These are phyloP conservation scores for Sordaria brevicollis DNA, from an alignment of 495 filamentous ascomycete genomes.

Conservation along the genomic window DNA sequence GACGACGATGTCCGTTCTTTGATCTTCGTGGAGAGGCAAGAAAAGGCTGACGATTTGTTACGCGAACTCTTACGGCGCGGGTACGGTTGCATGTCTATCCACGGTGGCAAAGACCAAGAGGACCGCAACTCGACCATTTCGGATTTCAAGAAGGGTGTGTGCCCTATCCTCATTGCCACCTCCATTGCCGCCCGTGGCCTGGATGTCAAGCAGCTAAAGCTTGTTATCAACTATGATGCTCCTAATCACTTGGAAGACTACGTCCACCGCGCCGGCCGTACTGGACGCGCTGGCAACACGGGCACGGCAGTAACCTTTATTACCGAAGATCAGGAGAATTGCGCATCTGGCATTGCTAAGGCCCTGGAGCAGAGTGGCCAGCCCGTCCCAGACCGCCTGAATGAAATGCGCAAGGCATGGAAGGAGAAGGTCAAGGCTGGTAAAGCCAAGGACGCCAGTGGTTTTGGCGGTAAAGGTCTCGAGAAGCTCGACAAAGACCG, in stretches of 20 bases:
- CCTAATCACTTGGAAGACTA: slow-evolving; percentile 98
- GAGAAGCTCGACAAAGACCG: slow-evolving; percentile 86
- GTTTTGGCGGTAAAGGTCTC: slow-evolving; percentile 91
- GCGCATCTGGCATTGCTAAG: slow-evolving; percentile 80
- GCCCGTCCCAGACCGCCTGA: slow-evolving; percentile 57
- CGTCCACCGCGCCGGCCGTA: slow-evolving; percentile 90
- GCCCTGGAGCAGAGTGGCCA: slow-evolving; percentile 88
- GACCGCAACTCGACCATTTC: slow-evolving; percentile 90
- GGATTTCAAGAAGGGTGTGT: slow-evolving; percentile 87
- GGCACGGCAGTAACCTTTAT: slow-evolving; percentile 94
- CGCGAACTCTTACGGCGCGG: slow-evolving; percentile 76
- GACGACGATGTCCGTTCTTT: slow-evolving; percentile 84
- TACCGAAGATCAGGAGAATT: slow-evolving; percentile 83
- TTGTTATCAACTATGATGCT: slow-evolving; percentile 95
- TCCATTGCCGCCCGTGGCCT: slow-evolving; percentile 92
- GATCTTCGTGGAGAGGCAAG: slow-evolving; percentile 92
- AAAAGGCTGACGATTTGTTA: slow-evolving; percentile 79
- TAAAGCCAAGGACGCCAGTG: slow-evolving; percentile 77
- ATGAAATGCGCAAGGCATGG: slow-evolving; percentile 54
- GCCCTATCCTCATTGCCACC: slow-evolving; percentile 86
- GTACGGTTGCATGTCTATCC: slow-evolving; percentile 92
- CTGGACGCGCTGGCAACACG: slow-evolving; percentile 87
- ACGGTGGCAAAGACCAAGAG: slow-evolving; percentile 91
- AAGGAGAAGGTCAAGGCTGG: slow-evolving; percentile 84
- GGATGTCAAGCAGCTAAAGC: slow-evolving; percentile 92